phyloP scores from a whole-genome alignment of 2,329 filamentous ascomycete genomes.

The Elsinoe australis region DNA sequence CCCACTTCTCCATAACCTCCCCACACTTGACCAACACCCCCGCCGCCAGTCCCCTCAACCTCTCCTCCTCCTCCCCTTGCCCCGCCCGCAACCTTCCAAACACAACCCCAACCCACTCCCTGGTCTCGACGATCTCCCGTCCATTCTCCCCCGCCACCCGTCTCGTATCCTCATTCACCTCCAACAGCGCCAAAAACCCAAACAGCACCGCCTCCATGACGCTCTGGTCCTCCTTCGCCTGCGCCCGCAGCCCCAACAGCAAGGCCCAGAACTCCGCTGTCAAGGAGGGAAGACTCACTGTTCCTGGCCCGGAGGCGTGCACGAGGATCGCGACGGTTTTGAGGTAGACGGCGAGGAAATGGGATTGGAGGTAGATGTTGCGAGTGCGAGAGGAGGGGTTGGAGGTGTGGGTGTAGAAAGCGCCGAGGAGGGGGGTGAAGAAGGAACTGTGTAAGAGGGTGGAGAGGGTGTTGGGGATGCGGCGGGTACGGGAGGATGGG shows the following conservation, averaged over 20 bases:
- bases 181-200: constrained; percentile 68
- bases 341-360: constrained; percentile 69
- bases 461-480: constrained; percentile 70
- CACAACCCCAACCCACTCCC: constrained; percentile 73
- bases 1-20: constrained; percentile 76
- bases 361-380: constrained; percentile 63
- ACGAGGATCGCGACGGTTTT: constrained; percentile 79
- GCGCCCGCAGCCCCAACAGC: constrained; percentile 61
- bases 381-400: constrained; percentile 29
- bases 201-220: constrained; percentile 71
- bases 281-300: constrained; percentile 66
- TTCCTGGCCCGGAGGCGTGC: constrained; percentile 74
- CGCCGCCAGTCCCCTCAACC: constrained; percentile 69
- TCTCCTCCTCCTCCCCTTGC: constrained; percentile 60
- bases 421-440: constrained; percentile 78
- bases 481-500: constrained; percentile 48
- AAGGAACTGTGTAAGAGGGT: constrained; percentile 66
- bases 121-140: constrained; percentile 72
- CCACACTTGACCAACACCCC: constrained; percentile 68
- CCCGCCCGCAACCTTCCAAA: constrained; percentile 49
- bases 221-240: constrained; percentile 38
- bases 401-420: constrained; percentile 42
- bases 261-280: constrained; percentile 78
- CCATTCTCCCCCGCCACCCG: constrained; percentile 66
- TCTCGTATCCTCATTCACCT: constrained; percentile 68